Evolutionary conservation across 352 stramenopile species (phyloP).

Genomic region (Elongisporangium prolatum): DNA sequence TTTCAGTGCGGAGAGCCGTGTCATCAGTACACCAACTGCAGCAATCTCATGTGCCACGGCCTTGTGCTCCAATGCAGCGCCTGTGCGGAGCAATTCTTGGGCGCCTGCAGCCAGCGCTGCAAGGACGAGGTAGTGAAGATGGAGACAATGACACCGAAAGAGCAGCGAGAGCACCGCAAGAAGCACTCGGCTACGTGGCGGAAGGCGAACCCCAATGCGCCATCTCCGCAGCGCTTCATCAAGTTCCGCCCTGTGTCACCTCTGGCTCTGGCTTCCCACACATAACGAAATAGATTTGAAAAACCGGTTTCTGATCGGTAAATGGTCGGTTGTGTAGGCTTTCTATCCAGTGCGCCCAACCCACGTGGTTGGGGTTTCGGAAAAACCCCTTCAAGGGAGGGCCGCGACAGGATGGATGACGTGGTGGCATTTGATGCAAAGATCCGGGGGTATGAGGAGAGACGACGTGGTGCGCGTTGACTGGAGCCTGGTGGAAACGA

Average conservation of each 20-base stretch:
- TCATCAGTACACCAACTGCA: conserved; percentile 44
- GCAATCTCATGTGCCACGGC: conserved; percentile 53
- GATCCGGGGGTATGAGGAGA: background rate
- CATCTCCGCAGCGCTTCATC: conserved; percentile 31
- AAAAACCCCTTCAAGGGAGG: background rate
- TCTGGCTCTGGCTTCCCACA: background rate
- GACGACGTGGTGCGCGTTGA: conserved; percentile 6
- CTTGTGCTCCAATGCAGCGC: conserved; percentile 54
- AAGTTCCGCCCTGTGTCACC: conserved; percentile 40
- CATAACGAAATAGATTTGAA: background rate
- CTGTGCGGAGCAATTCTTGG: conserved; percentile 27
- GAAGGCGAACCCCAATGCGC: conserved; percentile 46
- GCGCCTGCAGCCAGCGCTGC: conserved; percentile 48
- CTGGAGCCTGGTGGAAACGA: conserved; percentile 18
- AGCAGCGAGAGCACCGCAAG: conserved; percentile 58
- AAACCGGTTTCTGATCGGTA: background rate
- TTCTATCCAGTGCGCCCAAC: background rate
- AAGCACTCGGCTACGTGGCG: conserved; percentile 46
- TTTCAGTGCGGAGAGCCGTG: conserved; percentile 56
- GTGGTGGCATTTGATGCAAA: background rate
- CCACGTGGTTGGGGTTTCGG: background rate
- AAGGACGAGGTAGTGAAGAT: conserved; percentile 53
- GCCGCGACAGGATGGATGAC: background rate
- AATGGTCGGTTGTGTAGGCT: background rate
- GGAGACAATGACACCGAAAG: conserved; percentile 34